Percentiles rank a stretch among this genome's conserved stretches.
Evolutionary conservation across 2,329 filamentous ascomycete species (phyloP).

Genomic region (Rhexocercosporidium sp.): DNA sequence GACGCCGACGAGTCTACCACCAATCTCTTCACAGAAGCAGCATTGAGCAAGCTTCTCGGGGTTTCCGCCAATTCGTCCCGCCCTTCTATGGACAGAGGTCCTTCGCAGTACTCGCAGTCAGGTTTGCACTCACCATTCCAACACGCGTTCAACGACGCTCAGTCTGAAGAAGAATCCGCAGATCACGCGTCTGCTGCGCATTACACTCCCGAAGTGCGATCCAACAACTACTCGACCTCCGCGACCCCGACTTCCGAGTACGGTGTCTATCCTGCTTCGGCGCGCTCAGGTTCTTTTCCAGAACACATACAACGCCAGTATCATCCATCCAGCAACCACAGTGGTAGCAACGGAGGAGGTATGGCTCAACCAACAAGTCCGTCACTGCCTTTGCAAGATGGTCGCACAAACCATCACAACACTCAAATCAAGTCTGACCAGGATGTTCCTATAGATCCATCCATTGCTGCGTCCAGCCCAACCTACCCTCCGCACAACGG

Average conservation of each 20-base stretch:
- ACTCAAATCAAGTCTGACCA: constrained; percentile 89
- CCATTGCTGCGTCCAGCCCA: constrained; percentile 90
- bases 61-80: constrained; percentile 38
- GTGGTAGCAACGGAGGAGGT: constrained; percentile 79
- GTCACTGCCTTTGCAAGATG: constrained; percentile 89
- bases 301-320: constrained; percentile 88
- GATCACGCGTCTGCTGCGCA: constrained; percentile 94
- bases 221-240: constrained; percentile 60
- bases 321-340: constrained; percentile 75
- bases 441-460: constrained; percentile 99
- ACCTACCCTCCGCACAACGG: constrained; percentile 77
- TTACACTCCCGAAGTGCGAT: constrained; percentile 81
- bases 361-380: constrained; percentile 99
- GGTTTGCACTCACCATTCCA: constrained; percentile 80
- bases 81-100: constrained; percentile 63
- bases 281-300: constrained; percentile 83
- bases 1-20: constrained; percentile 14
- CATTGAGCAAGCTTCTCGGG: constrained; percentile 40
- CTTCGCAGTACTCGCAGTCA: constrained; percentile 83
- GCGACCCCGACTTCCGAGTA: constrained; percentile 91
- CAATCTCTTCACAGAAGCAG: constrained; percentile 33
- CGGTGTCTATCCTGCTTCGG: constrained; percentile 75
- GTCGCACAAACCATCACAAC: constrained; percentile 74
- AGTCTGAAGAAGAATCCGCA: constrained; percentile 85
- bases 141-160: constrained; percentile 67